Base-by-base conservation (phyloP, 1,284 basidiomycete genomes). In the Trametes pubescens region DNA sequence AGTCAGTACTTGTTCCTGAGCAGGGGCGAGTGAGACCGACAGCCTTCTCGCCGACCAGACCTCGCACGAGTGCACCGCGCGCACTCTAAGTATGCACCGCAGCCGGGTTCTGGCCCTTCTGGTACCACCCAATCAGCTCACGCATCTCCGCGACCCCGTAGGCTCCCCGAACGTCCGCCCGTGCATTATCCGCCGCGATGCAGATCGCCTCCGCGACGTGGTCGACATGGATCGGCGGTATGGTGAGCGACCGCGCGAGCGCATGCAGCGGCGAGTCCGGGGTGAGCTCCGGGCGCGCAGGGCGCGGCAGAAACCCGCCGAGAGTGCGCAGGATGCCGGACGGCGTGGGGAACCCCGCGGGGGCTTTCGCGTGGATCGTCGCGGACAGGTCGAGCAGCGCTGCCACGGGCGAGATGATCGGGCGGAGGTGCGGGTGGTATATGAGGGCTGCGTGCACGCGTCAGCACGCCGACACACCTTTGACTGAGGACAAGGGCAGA, bases 141-240 rank as follows among this genome's bases (percentile, higher is more conserved):
- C 92, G 82, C 91, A 98, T 97, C 65, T 82, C 81, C 59, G 75
- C 76, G 49, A 96, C 93, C 51, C 86, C 91, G 38, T 95, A 80
- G n/a, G 91, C 86, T 46, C 94, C 94, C 57, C 74, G 78, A 49
- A 93, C 78, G 51, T 84, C 81, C 52, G 77, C 77, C 40, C 77
- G 68, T 63, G 75, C 77, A 48, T 51, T 67, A 59, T 79, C 76
- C 40, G 67, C 75, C 62, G 82, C 80, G n/a, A 81, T 77, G 67
- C 89, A 89, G 10, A 95, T 86, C 0, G 96, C 95, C 71, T 91
- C 88, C 1, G 92, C 97, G 43, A 99, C 95, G 65, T 97, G 95
- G 72, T 99, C 97, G 29, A 98, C 94, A 74, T 99, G 97, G 52
- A 99, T 88, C 0, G 98, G 96, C 29, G 91, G 94, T 58, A 92